phyloP scores from a whole-genome alignment of 495 filamentous ascomycete genomes.

The Filosporella fistucella region DNA sequence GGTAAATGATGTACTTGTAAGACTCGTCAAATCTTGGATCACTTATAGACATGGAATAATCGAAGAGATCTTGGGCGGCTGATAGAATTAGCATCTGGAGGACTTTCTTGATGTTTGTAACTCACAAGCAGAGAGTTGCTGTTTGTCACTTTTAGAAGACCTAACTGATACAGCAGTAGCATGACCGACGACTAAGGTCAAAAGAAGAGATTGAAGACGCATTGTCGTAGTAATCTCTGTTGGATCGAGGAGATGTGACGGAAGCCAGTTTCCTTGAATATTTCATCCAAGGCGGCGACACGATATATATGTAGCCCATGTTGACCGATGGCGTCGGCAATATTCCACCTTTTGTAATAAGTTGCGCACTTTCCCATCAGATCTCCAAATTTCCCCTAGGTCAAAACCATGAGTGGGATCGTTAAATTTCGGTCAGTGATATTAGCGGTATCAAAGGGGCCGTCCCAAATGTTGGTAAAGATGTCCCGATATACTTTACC shows the following conservation, averaged over 20 bases:
- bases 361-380: too few relatives aligned
- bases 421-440: too few relatives aligned
- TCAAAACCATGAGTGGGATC: too few relatives aligned
- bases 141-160: slow-evolving; percentile 3
- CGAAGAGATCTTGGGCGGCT: slow-evolving; percentile 28
- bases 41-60: slow-evolving; percentile 28
- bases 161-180: background rate
- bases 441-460: too few relatives aligned
- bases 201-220: slow-evolving; percentile 5
- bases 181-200: background rate
- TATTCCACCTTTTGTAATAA: too few relatives aligned
- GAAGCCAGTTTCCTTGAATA: too few relatives aligned
- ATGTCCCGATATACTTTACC: too few relatives aligned
- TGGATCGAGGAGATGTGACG: too few relatives aligned
- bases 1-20: slow-evolving; percentile 28
- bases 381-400: too few relatives aligned
- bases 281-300: too few relatives aligned
- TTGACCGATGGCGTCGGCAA: background rate
- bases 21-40: slow-evolving; percentile 28
- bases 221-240: background rate
- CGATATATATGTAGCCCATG: background rate
- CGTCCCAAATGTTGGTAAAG: too few relatives aligned
- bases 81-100: background rate
- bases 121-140: slow-evolving; percentile 10
- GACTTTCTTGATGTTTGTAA: background rate